These are phyloP conservation scores for Didymella sp. DNA, from an alignment of 2,329 filamentous ascomycete genomes.

Conservation along the genomic window DNA sequence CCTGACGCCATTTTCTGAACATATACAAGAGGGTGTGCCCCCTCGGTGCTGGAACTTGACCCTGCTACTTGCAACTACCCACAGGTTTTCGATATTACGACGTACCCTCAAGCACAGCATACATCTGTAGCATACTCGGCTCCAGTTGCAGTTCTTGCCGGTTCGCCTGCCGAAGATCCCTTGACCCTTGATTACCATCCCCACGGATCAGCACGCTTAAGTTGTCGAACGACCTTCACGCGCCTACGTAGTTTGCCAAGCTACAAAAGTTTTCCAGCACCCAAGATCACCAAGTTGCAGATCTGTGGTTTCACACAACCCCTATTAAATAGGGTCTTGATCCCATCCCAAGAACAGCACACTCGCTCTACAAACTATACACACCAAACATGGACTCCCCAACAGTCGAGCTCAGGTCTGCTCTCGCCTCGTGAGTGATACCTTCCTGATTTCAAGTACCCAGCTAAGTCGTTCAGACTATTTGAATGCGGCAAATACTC, in stretches of 20 bases:
- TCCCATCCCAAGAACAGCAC: background rate
- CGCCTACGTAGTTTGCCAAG: slow-evolving; percentile 30
- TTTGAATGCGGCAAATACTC: slow-evolving; percentile 53
- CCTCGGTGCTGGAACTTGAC: slow-evolving; percentile 20
- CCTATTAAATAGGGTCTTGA: slow-evolving; percentile 20
- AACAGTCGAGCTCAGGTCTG: slow-evolving; percentile 55
- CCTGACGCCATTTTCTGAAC: slow-evolving; percentile 25
- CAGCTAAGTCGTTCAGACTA: slow-evolving; percentile 47
- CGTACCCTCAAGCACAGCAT: background rate
- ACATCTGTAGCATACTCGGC: slow-evolving; percentile 3
- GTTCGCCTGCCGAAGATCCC: slow-evolving; percentile 11
- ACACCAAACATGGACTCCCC: slow-evolving; percentile 47
- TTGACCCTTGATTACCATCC: slow-evolving; percentile 11
- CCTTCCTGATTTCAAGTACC: slow-evolving; percentile 1
- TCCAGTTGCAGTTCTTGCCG: slow-evolving; percentile 4
- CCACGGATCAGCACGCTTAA: slow-evolving; percentile 13
- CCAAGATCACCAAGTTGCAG: slow-evolving; percentile 19
- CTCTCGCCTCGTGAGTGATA: slow-evolving; percentile 55
- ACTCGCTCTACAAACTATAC: background rate
- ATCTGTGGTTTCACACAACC: slow-evolving; percentile 19
- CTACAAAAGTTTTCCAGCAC: slow-evolving; percentile 11
- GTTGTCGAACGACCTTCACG: slow-evolving; percentile 9
- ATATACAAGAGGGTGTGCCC: slow-evolving; percentile 40
- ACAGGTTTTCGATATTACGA: background rate
- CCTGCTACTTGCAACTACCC: slow-evolving; percentile 1